Percentiles rank a stretch among this genome's conserved stretches.
Conservation (phyloP, 2,329 filamentous ascomycete genomes). For the Zalaria sp. region DNA sequence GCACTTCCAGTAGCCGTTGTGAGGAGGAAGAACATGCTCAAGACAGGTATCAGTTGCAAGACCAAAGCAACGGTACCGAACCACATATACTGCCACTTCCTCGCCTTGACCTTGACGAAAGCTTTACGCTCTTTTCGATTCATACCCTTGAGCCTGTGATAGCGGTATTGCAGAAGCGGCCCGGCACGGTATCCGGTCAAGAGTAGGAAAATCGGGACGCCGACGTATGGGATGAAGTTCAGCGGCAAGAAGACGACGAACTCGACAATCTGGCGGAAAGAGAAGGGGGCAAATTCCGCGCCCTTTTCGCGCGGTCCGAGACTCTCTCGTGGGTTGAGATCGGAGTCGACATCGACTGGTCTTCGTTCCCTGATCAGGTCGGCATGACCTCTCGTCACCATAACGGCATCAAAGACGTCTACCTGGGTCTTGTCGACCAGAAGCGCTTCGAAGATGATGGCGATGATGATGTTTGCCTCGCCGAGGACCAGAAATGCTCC, state of each 20-base stretch:
- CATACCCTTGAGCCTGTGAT: constrained; percentile 68
- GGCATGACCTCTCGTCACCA: constrained; percentile 60
- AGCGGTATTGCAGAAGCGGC: constrained; percentile 80
- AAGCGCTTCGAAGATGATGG: constrained; percentile 39
- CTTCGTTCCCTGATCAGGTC: constrained; percentile 47
- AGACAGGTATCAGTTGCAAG: constrained; percentile 71
- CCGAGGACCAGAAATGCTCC: constrained; percentile 71
- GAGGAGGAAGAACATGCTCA: constrained; percentile 90
- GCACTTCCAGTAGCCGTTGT: constrained; percentile 76
- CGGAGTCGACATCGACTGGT: constrained; percentile 57
- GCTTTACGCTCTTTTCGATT: constrained; percentile 58
- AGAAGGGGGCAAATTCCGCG: constrained; percentile 78
- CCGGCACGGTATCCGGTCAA: constrained; percentile 79
- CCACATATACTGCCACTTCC: constrained; percentile 78
- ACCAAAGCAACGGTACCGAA: constrained; percentile 78
- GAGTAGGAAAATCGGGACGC: constrained; percentile 72
- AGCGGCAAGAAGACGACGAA: constrained; percentile 55
- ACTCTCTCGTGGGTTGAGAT: constrained; percentile 59
- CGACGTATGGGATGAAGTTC: constrained; percentile 74
- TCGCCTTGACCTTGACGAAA: constrained; percentile 47
- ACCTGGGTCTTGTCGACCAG: constrained; percentile 59
- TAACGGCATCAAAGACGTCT: constrained; percentile 66
- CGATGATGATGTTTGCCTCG: constrained; percentile 47
- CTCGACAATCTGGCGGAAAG: constrained; percentile 77
- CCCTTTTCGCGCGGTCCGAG: constrained; percentile 68